Percentiles rank a stretch among this genome's conserved stretches.
Evolutionary conservation across 805 yeast genomes (phyloP).

Genomic region (Candida sonorensis): DNA sequence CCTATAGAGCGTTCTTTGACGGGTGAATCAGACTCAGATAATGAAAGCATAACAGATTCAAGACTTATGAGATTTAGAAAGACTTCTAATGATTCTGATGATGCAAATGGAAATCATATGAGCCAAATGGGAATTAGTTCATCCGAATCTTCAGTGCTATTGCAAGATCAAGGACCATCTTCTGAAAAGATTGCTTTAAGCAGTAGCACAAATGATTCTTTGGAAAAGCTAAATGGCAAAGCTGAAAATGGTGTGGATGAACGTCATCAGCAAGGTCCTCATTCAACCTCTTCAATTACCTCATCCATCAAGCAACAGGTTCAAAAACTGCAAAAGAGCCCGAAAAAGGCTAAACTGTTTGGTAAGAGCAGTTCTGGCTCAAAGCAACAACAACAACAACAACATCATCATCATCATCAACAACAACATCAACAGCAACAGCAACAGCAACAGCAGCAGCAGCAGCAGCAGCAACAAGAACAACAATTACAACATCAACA

Average conservation of each 20-base stretch:
- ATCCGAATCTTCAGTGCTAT: no score
- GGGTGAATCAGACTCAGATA: conserved; percentile 14
- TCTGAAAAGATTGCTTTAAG: neutral
- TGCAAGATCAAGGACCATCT: conserved; percentile 2
- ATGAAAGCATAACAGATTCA: conserved; percentile 17
- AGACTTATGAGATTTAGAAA: conserved; percentile 6
- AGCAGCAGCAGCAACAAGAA: neutral
- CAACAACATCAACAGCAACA: conserved; percentile 1
- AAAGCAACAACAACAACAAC: neutral
- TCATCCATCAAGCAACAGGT: no score
- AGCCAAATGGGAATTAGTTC: no score
- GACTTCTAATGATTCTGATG: conserved; percentile 1
- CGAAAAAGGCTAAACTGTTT: no score
- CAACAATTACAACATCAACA: conserved; percentile 2
- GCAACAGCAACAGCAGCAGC: conserved; percentile 1
- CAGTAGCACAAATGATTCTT: no score
- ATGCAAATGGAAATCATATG: neutral
- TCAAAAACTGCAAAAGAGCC: no score
- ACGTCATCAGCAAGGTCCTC: no score
- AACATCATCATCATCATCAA: neutral
- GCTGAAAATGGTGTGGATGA: no score
- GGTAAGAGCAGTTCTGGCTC: no score
- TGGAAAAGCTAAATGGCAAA: no score
- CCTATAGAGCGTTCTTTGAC: conserved; percentile 7
- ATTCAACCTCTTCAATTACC: no score